phyloP scores from a whole-genome alignment of 1,139 yeast species.

The Eremothecium gossypii region DNA sequence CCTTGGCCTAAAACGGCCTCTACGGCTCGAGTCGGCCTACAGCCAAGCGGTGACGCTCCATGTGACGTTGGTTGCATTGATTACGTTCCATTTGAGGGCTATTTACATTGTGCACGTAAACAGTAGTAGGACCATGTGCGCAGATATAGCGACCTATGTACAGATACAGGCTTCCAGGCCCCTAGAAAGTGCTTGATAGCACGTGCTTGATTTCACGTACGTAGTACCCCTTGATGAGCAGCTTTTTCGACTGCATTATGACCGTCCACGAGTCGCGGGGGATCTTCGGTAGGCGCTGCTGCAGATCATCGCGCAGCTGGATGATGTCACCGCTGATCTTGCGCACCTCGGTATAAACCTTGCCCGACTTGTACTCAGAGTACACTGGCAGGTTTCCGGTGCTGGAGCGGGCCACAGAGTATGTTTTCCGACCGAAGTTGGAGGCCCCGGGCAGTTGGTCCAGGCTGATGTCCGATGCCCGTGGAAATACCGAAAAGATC shows the following conservation, averaged over 20 bases:
- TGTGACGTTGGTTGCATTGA: too few species aligned
- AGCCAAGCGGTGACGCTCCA: too few species aligned
- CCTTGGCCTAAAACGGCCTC: too few species aligned
- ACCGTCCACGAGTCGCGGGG: conserved; percentile 38
- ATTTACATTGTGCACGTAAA: too few species aligned
- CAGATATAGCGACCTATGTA: too few species aligned
- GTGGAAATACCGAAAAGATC: conserved; percentile 22
- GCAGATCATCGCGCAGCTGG: conserved; percentile 51
- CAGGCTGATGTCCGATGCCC: conserved; percentile 22
- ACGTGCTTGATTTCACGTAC: conserved; percentile 36
- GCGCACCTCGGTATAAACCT: conserved; percentile 53
- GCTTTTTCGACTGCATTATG: conserved; percentile 31
- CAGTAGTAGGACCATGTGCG: too few species aligned
- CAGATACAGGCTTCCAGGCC: too few species aligned
- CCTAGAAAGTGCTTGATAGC: conserved; percentile 17
- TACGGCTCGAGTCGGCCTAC: too few species aligned
- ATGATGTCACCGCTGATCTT: conserved; percentile 52
- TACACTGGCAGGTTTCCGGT: conserved; percentile 66
- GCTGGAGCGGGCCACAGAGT: conserved; percentile 45
- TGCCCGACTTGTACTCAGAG: conserved; percentile 39
- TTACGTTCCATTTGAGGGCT: too few species aligned
- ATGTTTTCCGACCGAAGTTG: conserved; percentile 38
- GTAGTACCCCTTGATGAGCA: conserved; percentile 53
- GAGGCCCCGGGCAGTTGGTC: conserved; percentile 27
- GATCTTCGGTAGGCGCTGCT: conserved; percentile 38